Base-by-base conservation (phyloP, 2,329 filamentous ascomycete species). In the Fusarium ambrosium region DNA sequence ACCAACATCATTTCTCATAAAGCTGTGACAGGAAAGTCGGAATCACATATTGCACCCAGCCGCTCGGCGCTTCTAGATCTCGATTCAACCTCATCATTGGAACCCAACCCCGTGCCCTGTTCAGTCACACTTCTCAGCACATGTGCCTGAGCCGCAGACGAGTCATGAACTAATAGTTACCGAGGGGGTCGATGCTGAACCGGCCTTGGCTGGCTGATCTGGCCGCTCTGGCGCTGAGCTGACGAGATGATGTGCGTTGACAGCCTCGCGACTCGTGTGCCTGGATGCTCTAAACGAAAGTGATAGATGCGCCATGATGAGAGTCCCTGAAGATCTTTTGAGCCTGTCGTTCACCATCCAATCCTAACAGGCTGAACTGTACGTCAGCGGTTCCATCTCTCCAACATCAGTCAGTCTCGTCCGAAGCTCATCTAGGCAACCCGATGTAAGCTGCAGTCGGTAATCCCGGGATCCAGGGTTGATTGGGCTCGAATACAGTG, bases 401-500 rank as follows among this genome's bases (percentile, higher is more conserved):
- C 51, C 24, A 24, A 24, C 51, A 53, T 60, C 36, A 45, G 18
- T 8, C 34, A 66, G 45, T 36, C 22, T 34, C 51, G 10, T 37
- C 14, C 27, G 22, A 62, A 37, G 41, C 34, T 43, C 43, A 14
- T 11, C 36, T 41, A 32, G 22, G 43, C 41, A 41, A 45, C 56
- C 39, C 27, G 36, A 34, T 68, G 58, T 69, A 56, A 43, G 64
- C 62, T 24, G 41, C 45, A 41, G 41, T 41, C 39, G 45, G 55
- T 29, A 51, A 70, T 64, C 60, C 64, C 66, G 64, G 59, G 51
- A 55, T 72, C 45, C 58, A 56, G 34, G 56, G 58, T 66, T 71
- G 71, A 68, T 75, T 76, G 51, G 77, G 72, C 71, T 71, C 55
- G 65, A 69, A 73, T 62, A 66, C 68, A 34, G 32, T 34, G 13